Conservation (phyloP, 495 filamentous ascomycete genomes). For the Podospora fimiseda region DNA sequence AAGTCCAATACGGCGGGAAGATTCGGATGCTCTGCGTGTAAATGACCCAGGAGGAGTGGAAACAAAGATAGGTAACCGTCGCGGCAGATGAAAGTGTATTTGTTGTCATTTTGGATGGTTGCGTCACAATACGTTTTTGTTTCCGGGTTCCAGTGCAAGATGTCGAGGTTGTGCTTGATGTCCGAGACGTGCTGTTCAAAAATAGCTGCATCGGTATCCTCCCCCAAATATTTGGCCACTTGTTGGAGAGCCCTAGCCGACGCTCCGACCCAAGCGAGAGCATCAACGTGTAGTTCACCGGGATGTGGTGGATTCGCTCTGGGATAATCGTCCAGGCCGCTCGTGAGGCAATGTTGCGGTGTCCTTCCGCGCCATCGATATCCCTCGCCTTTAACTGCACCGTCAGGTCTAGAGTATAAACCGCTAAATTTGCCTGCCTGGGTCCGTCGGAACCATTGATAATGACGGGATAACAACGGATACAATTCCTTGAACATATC, state of each 20-base stretch:
- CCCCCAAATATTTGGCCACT: constrained; percentile 62
- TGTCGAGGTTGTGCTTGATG: constrained; percentile 76
- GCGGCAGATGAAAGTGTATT: constrained; percentile 77
- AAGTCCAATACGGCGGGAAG: constrained; percentile 67
- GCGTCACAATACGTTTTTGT: constrained; percentile 79
- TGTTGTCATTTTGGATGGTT: constrained; percentile 83
- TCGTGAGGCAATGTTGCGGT: constrained; percentile 73
- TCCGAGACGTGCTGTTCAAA: constrained; percentile 62
- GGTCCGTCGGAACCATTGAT: constrained; percentile 85
- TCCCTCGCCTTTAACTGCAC: constrained; percentile 70
- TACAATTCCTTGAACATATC: constrained; percentile 48
- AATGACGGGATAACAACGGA: constrained; percentile 78
- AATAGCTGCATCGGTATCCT: constrained; percentile 62
- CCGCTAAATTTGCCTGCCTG: constrained; percentile 73
- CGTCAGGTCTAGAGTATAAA: constrained; percentile 67
- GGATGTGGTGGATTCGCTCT: constrained; percentile 89
- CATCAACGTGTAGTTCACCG: constrained; percentile 85
- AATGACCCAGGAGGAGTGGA: constrained; percentile 70
- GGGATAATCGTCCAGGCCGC: constrained; percentile 89
- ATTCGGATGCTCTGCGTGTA: constrained; percentile 65
- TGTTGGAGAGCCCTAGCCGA: constrained; percentile 71
- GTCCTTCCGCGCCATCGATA: constrained; percentile 92
- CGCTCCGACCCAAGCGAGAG: constrained; percentile 91
- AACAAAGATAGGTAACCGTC: constrained; percentile 91
- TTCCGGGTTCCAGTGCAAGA: constrained; percentile 75